Evolutionary conservation across 768 basidiomycete species (phyloP).

Genomic region (Butyriboletus loyo): DNA sequence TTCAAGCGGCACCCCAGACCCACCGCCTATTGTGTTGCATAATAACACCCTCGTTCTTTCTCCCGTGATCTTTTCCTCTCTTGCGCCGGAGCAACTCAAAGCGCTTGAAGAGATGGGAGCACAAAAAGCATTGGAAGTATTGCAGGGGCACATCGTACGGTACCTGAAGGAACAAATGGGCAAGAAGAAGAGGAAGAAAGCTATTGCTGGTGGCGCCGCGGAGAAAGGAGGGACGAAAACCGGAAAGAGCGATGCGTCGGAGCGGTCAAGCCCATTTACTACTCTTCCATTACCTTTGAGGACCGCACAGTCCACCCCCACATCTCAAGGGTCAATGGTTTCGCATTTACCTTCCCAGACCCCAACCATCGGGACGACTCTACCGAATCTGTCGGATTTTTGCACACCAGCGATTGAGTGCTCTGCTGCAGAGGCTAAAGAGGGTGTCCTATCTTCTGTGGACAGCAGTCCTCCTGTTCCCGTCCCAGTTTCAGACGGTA

Average conservation of each 20-base stretch:
- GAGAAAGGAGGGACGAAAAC: constrained; percentile 43
- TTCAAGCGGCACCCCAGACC: constrained; percentile 42
- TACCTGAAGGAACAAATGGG: constrained; percentile 73
- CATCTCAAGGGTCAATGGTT: not conserved
- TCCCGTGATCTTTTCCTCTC: constrained; percentile 77
- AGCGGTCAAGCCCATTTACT: constrained; percentile 41
- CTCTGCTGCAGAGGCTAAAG: constrained; percentile 9
- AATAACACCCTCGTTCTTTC: constrained; percentile 82
- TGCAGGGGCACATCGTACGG: constrained; percentile 83
- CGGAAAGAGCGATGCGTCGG: constrained; percentile 33
- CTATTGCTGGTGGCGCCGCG: constrained; percentile 27
- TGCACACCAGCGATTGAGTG: not conserved
- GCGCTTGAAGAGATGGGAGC: constrained; percentile 81
- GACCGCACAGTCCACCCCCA: constrained; percentile 7
- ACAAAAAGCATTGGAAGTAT: constrained; percentile 72
- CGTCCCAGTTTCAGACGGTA: constrained; percentile 28
- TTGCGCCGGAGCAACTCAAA: constrained; percentile 68
- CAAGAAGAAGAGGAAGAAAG: constrained; percentile 39
- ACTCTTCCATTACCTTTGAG: constrained; percentile 39
- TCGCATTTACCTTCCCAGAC: constrained; percentile 1
- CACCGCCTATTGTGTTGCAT: constrained; percentile 71
- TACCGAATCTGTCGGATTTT: constrained; percentile 13
- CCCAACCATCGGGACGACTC: not conserved
- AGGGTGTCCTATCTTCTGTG: constrained; percentile 18
- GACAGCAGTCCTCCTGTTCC: constrained; percentile 28